Conservation (phyloP, 2,329 filamentous ascomycete genomes). For the Xylogone sp. region DNA sequence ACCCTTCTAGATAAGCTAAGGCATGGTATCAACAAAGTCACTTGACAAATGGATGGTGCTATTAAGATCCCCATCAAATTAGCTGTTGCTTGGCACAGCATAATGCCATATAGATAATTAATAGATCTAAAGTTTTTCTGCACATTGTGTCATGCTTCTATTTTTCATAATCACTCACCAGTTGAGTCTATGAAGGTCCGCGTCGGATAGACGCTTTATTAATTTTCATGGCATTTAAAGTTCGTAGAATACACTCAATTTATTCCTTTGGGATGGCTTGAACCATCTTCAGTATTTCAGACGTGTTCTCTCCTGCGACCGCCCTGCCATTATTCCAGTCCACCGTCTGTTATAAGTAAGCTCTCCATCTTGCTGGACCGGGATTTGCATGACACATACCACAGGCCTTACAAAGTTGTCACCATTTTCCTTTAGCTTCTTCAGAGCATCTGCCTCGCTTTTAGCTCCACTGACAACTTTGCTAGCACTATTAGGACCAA, state of each 20-base stretch:
- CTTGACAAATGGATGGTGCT: no score
- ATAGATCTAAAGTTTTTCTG: no score
- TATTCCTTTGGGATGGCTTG: slow-evolving; percentile 48
- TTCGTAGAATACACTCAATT: slow-evolving; percentile 2
- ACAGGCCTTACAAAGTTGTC: slow-evolving; percentile 72
- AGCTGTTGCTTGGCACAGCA: background rate
- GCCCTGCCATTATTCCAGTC: slow-evolving; percentile 93
- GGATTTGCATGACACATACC: slow-evolving; percentile 46
- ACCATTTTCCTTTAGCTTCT: slow-evolving; percentile 67
- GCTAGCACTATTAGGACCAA: slow-evolving; percentile 56
- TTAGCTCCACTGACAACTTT: slow-evolving; percentile 73
- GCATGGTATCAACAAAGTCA: no score
- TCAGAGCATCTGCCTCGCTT: slow-evolving; percentile 73
- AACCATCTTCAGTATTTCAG: slow-evolving; percentile 82
- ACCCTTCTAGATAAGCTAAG: no score
- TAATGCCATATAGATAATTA: no score
- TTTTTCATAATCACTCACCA: background rate
- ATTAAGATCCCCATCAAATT: background rate
- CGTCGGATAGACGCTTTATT: background rate
- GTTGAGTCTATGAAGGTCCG: no score
- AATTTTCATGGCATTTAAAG: background rate
- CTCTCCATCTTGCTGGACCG: slow-evolving; percentile 3
- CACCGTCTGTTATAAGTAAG: slow-evolving; percentile 52
- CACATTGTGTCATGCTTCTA: no score
- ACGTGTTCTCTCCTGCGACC: slow-evolving; percentile 74